phyloP scores from a whole-genome alignment of 805 yeast genomes.

The Saturnispora mendoncae region DNA sequence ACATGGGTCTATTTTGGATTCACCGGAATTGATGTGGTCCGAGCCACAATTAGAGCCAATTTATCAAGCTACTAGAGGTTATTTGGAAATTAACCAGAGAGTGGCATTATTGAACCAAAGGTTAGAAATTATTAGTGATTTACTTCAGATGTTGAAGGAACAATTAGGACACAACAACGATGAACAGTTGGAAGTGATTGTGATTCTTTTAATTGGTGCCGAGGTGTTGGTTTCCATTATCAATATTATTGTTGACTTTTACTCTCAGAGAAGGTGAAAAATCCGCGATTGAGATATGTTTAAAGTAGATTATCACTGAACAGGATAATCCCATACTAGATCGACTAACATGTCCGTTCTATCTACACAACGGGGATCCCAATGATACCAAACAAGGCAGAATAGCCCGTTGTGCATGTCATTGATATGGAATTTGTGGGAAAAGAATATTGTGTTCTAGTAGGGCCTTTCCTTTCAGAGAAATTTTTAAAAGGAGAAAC shows the following conservation, averaged over 20 bases:
- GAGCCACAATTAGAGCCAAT: constrained; percentile 97
- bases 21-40: constrained; percentile 98
- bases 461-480: too few relatives aligned
- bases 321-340: too few relatives aligned
- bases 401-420: too few relatives aligned
- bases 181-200: constrained; percentile 85
- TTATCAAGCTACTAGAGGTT: constrained; percentile 94
- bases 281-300: not conserved
- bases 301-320: too few relatives aligned
- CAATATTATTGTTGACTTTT: constrained; percentile 47
- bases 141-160: constrained; percentile 92
- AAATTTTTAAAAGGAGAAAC: too few relatives aligned
- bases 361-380: too few relatives aligned
- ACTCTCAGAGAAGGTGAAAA: constrained; percentile 14
- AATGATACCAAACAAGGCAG: too few relatives aligned
- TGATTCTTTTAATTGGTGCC: constrained; percentile 82
- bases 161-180: constrained; percentile 93
- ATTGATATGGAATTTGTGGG: too few relatives aligned
- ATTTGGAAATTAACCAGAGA: constrained; percentile 88
- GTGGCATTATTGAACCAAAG: constrained; percentile 86
- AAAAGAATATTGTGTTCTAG: too few relatives aligned
- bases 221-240: constrained; percentile 84
- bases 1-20: constrained; percentile 84
- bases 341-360: too few relatives aligned
- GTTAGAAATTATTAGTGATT: constrained; percentile 85